A percentile compares a stretch with the other conserved stretches of the same genome.
Evolutionary conservation across 225 moss, liverwort and hornwort genomes (phyloP).

Genomic region (Pseudoscleropodium purum): DNA sequence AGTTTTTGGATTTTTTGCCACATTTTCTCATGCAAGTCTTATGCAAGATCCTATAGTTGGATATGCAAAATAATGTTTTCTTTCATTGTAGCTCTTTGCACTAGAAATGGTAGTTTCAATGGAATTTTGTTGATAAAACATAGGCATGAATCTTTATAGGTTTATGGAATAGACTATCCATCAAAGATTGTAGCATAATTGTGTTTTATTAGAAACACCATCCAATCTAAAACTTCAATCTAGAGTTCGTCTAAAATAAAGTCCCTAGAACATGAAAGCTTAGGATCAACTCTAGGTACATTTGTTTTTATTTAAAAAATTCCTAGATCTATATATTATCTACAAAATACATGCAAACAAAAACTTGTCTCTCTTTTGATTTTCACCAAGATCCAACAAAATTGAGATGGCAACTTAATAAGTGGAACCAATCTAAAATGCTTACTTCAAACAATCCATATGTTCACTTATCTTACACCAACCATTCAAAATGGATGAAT

Average conservation of each 20-base stretch:
- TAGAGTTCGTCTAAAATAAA: not conserved
- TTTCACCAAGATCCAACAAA: not conserved
- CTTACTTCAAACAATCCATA: not conserved
- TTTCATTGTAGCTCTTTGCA: not conserved
- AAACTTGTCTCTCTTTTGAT: not conserved
- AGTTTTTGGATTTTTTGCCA: not conserved
- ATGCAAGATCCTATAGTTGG: not conserved
- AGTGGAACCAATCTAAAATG: not conserved
- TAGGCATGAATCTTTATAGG: too few relatives aligned
- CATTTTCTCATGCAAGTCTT: not conserved
- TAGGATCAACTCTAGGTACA: rapidly evolving
- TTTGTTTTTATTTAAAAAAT: not conserved
- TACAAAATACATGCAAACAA: not conserved
- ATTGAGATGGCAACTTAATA: not conserved
- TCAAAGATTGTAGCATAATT: not conserved
- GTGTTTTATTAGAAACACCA: rapidly evolving
- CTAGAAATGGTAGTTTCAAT: too few relatives aligned
- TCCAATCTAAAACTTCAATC: not conserved
- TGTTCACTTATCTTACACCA: not conserved
- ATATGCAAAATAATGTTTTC: not conserved
- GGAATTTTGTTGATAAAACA: rapidly evolving
- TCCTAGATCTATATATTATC: too few relatives aligned
- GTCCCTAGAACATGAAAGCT: not conserved
- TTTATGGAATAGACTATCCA: not conserved
- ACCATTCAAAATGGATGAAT: not conserved